Evolutionary conservation across 2,329 filamentous ascomycete species (phyloP).

Genomic region (Xylogone sp.): DNA sequence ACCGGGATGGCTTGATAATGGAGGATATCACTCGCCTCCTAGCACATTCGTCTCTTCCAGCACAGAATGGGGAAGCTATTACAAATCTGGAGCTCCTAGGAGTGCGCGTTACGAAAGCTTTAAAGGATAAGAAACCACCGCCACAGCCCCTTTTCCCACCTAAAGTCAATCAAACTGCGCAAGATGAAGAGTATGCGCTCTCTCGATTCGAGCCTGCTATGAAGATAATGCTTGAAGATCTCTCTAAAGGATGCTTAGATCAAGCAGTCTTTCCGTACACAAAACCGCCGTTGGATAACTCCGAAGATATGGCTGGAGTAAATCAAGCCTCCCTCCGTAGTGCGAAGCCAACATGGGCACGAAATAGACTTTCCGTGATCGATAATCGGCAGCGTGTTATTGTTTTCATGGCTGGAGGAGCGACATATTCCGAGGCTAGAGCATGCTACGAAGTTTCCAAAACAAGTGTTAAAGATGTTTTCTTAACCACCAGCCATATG

Average conservation of each 20-base stretch:
- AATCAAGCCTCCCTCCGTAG: slow-evolving; percentile 76
- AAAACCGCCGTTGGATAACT: slow-evolving; percentile 62
- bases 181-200: slow-evolving; percentile 76
- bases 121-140: slow-evolving; percentile 73
- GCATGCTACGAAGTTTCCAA: slow-evolving; percentile 84
- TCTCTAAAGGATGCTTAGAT: slow-evolving; percentile 66
- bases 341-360: slow-evolving; percentile 94
- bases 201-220: slow-evolving; percentile 81
- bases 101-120: slow-evolving; percentile 62
- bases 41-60: slow-evolving; percentile 74
- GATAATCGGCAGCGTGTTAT: slow-evolving; percentile 90
- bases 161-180: slow-evolving; percentile 51
- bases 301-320: slow-evolving; percentile 52
- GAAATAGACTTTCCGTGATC: slow-evolving; percentile 65
- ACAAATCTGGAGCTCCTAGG: slow-evolving; percentile 80
- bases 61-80: slow-evolving; percentile 68
- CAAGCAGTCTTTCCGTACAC: slow-evolving; percentile 66
- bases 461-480: slow-evolving; percentile 73
- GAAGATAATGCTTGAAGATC: slow-evolving; percentile 76
- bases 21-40: slow-evolving; percentile 84
- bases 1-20: slow-evolving; percentile 76
- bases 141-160: slow-evolving; percentile 67
- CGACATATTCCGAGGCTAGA: slow-evolving; percentile 86
- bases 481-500: slow-evolving; percentile 90
- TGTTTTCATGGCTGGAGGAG: slow-evolving; percentile 92